These are phyloP conservation scores for Vicia villosa DNA, from an alignment of 306 rosid genomes.

Conservation along the genomic window DNA sequence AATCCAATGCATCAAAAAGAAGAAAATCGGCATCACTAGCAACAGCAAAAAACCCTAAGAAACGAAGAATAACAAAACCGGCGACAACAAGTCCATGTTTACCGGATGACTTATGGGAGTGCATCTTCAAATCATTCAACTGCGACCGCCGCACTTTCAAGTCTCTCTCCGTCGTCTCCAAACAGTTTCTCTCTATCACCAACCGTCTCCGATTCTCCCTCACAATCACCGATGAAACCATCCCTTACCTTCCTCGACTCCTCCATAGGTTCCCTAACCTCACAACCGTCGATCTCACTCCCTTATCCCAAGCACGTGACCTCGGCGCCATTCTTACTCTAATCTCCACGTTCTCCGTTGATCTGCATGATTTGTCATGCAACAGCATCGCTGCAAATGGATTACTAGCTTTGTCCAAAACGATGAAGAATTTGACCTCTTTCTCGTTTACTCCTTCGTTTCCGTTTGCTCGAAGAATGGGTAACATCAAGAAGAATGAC, in stretches of 20 bases:
- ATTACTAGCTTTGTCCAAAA: neutral
- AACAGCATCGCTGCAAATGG: neutral
- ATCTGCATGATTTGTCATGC: neutral
- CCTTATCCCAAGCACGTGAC: neutral
- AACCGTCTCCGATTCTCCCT: neutral
- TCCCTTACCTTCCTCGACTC: neutral
- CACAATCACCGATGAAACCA: neutral
- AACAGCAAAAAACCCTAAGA: too few species aligned
- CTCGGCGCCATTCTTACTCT: neutral
- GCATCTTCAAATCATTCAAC: neutral
- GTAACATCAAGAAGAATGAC: neutral
- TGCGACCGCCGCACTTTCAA: neutral
- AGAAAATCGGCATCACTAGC: too few species aligned
- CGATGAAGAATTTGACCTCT: neutral
- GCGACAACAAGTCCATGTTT: neutral
- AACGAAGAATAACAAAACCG: too few species aligned
- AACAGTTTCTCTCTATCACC: neutral
- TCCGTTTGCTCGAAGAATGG: neutral
- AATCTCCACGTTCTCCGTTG: neutral
- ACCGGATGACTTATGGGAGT: neutral
- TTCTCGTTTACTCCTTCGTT: too few species aligned
- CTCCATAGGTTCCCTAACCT: neutral
- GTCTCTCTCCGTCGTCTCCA: neutral
- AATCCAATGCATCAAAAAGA: too few species aligned
- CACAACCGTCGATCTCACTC: neutral